Conservation (phyloP, 1,139 yeast species). For the Pichia sp. region DNA sequence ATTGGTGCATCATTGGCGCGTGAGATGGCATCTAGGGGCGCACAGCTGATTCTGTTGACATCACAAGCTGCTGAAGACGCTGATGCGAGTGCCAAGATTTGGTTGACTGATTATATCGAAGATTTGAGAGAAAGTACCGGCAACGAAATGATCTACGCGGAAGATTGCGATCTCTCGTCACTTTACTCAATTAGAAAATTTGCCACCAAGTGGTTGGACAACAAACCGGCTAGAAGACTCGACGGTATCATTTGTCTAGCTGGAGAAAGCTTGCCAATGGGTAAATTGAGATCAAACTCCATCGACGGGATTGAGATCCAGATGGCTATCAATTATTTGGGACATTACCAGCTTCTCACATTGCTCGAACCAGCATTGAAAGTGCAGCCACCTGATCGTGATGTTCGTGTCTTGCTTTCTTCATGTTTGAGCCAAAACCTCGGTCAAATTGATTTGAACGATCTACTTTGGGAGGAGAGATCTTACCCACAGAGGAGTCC, state of each 20-base stretch:
- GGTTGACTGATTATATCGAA: slow-evolving; percentile 75
- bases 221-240: slow-evolving; percentile 79
- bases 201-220: slow-evolving; percentile 93
- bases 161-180: slow-evolving; percentile 73
- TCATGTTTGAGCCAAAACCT: slow-evolving; percentile 72
- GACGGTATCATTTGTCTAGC: slow-evolving; percentile 90
- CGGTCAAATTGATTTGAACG: slow-evolving; percentile 59
- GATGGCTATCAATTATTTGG: slow-evolving; percentile 73
- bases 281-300: slow-evolving; percentile 53
- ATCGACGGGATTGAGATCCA: slow-evolving; percentile 82
- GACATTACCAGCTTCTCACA: slow-evolving; percentile 73
- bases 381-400: slow-evolving; percentile 91
- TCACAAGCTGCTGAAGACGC: slow-evolving; percentile 44
- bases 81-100: slow-evolving; percentile 27
- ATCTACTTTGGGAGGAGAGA: slow-evolving; percentile 55
- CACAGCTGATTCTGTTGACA: slow-evolving; percentile 72
- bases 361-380: slow-evolving; percentile 73
- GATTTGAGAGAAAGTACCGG: slow-evolving; percentile 64
- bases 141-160: slow-evolving; percentile 78
- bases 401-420: slow-evolving; percentile 71
- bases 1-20: slow-evolving; percentile 70
- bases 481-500: slow-evolving; percentile 59
- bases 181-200: slow-evolving; percentile 76
- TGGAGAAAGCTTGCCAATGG: slow-evolving; percentile 69
- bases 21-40: slow-evolving; percentile 75